phyloP scores from a whole-genome alignment of 75 land plant genomes.

The Ceratopteris richardii region DNA sequence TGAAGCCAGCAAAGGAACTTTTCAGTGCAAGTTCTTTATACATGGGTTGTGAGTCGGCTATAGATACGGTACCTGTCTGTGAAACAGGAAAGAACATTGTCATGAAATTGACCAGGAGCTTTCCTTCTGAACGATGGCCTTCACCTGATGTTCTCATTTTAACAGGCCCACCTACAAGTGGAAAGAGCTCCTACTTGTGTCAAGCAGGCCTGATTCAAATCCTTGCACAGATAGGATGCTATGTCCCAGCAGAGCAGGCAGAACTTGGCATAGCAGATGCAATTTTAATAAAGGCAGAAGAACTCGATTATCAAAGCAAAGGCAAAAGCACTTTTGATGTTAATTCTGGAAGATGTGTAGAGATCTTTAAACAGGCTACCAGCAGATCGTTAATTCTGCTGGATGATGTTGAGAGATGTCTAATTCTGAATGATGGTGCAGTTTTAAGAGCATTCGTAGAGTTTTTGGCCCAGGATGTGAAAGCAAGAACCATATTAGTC shows the following conservation, averaged over 20 bases:
- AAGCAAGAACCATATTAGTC: conserved; percentile 19
- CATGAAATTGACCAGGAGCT: no score
- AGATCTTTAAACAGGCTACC: conserved; percentile 15
- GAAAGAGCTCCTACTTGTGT: conserved; percentile 21
- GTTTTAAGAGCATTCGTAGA: conserved; percentile 24
- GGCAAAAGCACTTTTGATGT: conserved; percentile 15
- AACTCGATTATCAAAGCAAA: conserved; percentile 14
- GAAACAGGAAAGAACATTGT: no score
- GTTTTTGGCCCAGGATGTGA: conserved; percentile 20
- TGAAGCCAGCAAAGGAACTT: conserved; percentile 2
- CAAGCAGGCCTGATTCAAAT: conserved; percentile 27
- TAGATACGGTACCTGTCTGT: no score
- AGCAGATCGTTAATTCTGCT: conserved; percentile 13
- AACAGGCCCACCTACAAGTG: conserved; percentile 25
- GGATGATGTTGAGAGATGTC: conserved; percentile 20
- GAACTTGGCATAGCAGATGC: conserved; percentile 19
- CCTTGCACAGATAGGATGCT: conserved; percentile 23
- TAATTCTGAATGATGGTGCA: conserved; percentile 11
- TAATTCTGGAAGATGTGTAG: conserved; percentile 10
- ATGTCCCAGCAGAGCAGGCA: conserved; percentile 19
- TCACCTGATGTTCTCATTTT: conserved; percentile 17
- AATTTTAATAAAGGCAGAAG: conserved; percentile 16
- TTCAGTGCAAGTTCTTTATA: conserved; percentile 13
- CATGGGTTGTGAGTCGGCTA: conserved; percentile 6
- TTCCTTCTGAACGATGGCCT: conserved; percentile 10